phyloP scores from a whole-genome alignment of 2,329 filamentous ascomycete species.

The Phialophora macrospora region DNA sequence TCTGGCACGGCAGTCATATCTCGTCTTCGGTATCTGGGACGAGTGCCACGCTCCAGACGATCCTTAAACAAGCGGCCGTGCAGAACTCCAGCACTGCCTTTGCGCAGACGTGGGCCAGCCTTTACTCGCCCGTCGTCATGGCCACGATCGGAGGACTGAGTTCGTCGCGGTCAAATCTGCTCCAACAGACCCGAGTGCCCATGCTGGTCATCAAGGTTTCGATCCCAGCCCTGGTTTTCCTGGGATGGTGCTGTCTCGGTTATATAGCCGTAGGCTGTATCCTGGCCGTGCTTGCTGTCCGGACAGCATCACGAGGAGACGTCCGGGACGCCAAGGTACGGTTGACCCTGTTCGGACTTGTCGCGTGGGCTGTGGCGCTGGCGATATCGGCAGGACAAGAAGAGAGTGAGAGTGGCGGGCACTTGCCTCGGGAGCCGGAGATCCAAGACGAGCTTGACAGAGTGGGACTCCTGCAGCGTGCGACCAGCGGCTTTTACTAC shows the following conservation, averaged over 20 bases:
- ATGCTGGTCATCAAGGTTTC: conserved; percentile 23
- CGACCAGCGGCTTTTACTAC: neutral
- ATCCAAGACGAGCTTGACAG: neutral
- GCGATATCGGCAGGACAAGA: neutral
- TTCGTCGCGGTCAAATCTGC: conserved; percentile 9
- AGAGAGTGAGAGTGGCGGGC: neutral
- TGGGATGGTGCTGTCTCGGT: conserved; percentile 14
- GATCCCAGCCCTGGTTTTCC: conserved; percentile 14
- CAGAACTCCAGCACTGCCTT: conserved; percentile 14
- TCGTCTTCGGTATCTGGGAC: conserved; percentile 7
- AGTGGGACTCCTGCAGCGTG: neutral
- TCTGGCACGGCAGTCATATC: conserved; percentile 19
- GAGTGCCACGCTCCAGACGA: conserved; percentile 12
- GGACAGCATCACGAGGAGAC: conserved; percentile 3
- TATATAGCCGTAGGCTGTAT: conserved; percentile 12
- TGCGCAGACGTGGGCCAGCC: conserved; percentile 16
- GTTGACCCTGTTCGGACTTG: conserved; percentile 7
- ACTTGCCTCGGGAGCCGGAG: neutral
- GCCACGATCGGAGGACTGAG: conserved; percentile 12
- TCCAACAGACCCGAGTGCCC: conserved; percentile 15
- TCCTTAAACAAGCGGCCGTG: conserved; percentile 22
- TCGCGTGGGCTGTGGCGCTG: conserved; percentile 3
- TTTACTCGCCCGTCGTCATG: conserved; percentile 20
- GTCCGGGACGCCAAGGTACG: neutral
- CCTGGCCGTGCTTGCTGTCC: conserved; percentile 13